A percentile compares a stretch with the other conserved stretches of the same genome.
phyloP scores from a whole-genome alignment of 1,284 basidiomycete genomes.

The Malassezia caprae region DNA sequence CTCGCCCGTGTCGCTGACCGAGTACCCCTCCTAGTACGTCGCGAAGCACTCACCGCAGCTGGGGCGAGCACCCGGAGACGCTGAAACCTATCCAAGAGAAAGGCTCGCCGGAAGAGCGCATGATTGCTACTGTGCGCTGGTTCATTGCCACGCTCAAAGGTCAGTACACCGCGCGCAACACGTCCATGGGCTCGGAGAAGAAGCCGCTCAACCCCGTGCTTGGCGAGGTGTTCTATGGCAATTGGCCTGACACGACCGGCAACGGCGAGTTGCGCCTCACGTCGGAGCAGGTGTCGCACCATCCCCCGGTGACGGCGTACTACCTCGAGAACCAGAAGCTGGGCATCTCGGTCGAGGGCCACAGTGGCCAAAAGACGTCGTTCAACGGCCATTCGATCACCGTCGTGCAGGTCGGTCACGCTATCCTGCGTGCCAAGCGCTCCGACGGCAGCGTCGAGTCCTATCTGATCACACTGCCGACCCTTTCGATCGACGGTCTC shows the following conservation, averaged over 20 bases:
- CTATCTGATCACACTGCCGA: constrained; percentile 79
- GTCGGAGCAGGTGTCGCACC: constrained; percentile 67
- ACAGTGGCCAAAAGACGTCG: constrained; percentile 87
- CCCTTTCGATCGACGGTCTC: constrained; percentile 48
- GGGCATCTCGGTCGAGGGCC: constrained; percentile 70
- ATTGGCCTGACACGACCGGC: constrained; percentile 71
- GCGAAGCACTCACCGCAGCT: constrained; percentile 13
- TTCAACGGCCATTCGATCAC: constrained; percentile 62
- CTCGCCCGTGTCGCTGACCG: constrained; percentile 47
- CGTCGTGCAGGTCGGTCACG: constrained; percentile 94
- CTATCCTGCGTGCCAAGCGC: constrained; percentile 63
- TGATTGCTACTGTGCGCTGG: constrained; percentile 44
- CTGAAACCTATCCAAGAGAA: constrained; percentile 34
- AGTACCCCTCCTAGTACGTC: constrained; percentile 40
- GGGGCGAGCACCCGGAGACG: constrained; percentile 46
- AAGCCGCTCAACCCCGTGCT: constrained; percentile 94
- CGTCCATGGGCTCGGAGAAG: constrained; percentile 74
- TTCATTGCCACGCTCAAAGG: constrained; percentile 66
- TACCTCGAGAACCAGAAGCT: constrained; percentile 73
- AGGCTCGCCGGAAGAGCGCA: constrained; percentile 44
- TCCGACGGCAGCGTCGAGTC: constrained; percentile 57
- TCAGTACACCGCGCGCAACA: constrained; percentile 63
- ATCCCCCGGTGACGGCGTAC: constrained; percentile 55
- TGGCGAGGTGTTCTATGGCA: constrained; percentile 77
- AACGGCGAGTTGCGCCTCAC: constrained; percentile 73